Conservation (phyloP, 805 yeast species). For the Wickerhamiella sergipiensis region DNA sequence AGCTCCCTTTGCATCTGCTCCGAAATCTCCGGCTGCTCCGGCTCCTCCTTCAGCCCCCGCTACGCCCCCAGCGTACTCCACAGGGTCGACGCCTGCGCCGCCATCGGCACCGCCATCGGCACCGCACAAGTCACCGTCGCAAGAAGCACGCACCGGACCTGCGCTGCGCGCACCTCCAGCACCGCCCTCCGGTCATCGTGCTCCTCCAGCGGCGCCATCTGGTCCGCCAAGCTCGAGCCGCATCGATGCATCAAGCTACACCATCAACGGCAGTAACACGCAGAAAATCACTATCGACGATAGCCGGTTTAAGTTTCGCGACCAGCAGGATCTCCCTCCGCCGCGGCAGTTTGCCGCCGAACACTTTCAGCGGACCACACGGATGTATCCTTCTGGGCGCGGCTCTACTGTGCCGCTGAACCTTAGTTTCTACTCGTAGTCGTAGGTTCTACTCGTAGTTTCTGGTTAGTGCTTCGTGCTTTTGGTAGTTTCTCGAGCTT, state of each 20-base stretch:
- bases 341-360: constrained; percentile 40
- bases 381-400: constrained; percentile 88
- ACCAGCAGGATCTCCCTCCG: constrained; percentile 59
- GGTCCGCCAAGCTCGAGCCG: constrained; percentile 20
- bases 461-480: no score
- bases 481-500: no score
- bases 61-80: constrained; percentile 13
- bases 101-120: constrained; percentile 10
- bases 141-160: neutral
- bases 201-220: constrained; percentile 25
- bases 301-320: constrained; percentile 54
- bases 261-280: constrained; percentile 5
- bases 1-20: constrained; percentile 6
- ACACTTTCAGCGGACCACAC: constrained; percentile 51
- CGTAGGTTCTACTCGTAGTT: no score
- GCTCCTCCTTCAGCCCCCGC: constrained; percentile 18
- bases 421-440: constrained; percentile 27
- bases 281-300: constrained; percentile 44
- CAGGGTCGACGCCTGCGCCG: constrained; percentile 22
- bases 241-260: constrained; percentile 4
- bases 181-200: neutral
- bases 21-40: constrained; percentile 18
- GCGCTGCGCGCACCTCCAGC: constrained; percentile 14
- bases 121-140: constrained; percentile 4
- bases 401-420: constrained; percentile 85